Conservation (phyloP, 495 filamentous ascomycete genomes). For the Parathielavia appendiculata region DNA sequence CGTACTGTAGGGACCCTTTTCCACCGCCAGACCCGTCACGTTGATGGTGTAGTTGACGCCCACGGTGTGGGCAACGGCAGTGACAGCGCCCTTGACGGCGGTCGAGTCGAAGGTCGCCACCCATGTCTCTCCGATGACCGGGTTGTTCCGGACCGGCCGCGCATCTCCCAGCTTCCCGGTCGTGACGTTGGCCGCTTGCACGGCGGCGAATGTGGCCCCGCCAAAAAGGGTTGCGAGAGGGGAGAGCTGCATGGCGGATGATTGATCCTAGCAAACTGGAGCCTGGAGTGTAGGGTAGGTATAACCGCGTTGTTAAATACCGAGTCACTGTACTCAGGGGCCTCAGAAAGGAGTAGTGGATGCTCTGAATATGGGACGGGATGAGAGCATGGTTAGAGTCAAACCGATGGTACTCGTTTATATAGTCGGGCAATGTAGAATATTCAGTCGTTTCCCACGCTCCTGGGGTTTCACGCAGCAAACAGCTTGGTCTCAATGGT, state of each 20-base stretch:
- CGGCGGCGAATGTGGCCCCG: slow-evolving; percentile 36
- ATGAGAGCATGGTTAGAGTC: too few species aligned
- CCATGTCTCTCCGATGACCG: slow-evolving; percentile 49
- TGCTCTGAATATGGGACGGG: too few species aligned
- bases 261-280: too few species aligned
- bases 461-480: background rate
- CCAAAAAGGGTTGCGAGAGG: slow-evolving; percentile 39
- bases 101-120: slow-evolving; percentile 43
- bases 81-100: slow-evolving; percentile 55
- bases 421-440: too few species aligned
- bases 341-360: too few species aligned
- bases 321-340: too few species aligned
- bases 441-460: too few species aligned
- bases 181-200: slow-evolving; percentile 33
- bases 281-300: background rate
- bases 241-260: slow-evolving; percentile 35
- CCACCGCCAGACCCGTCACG: slow-evolving; percentile 57
- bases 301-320: too few species aligned
- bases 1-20: slow-evolving; percentile 65
- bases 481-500: background rate
- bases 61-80: slow-evolving; percentile 45
- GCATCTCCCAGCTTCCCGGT: slow-evolving; percentile 53
- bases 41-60: slow-evolving; percentile 59
- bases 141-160: slow-evolving; percentile 53
- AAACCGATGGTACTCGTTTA: too few species aligned